Conservation (phyloP, 257 asterid genomes). For the Salvia splendens region DNA sequence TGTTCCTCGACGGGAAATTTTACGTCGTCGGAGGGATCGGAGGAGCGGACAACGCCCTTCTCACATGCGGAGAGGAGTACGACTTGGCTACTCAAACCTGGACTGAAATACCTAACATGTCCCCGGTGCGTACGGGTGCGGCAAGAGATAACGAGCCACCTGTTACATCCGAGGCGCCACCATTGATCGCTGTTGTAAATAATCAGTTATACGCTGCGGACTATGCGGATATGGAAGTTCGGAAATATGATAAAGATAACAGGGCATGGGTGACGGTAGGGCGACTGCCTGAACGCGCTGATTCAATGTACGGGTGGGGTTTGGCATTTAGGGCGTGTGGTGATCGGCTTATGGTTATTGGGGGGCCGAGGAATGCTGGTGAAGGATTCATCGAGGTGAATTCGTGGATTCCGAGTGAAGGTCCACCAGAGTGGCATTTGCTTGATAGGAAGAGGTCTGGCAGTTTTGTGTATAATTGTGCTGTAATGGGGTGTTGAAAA, state of each 20-base stretch:
- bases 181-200: slow-evolving; percentile 80
- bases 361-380: slow-evolving; percentile 61
- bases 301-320: slow-evolving; percentile 75
- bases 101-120: slow-evolving; percentile 85
- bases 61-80: slow-evolving; percentile 56
- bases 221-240: slow-evolving; percentile 76
- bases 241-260: slow-evolving; percentile 55
- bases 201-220: slow-evolving; percentile 82
- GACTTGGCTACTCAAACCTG: slow-evolving; percentile 51
- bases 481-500: slow-evolving; percentile 90
- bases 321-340: slow-evolving; percentile 62
- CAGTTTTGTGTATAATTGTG: slow-evolving; percentile 85
- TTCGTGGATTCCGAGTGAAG: slow-evolving; percentile 55
- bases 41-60: slow-evolving; percentile 36
- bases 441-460: slow-evolving; percentile 75
- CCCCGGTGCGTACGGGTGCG: slow-evolving; percentile 58
- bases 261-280: slow-evolving; percentile 61
- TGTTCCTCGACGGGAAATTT: slow-evolving; percentile 73
- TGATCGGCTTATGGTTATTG: slow-evolving; percentile 63
- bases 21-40: slow-evolving; percentile 73
- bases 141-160: slow-evolving; percentile 57
- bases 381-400: slow-evolving; percentile 57
- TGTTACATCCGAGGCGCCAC: slow-evolving; percentile 82
- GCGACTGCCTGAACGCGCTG: slow-evolving; percentile 73
- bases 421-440: slow-evolving; percentile 54